Evolutionary conservation across 1,284 basidiomycete species (phyloP), one percentile per base, ranked within the genome.

Genomic region (Boletus mariae): DNA sequence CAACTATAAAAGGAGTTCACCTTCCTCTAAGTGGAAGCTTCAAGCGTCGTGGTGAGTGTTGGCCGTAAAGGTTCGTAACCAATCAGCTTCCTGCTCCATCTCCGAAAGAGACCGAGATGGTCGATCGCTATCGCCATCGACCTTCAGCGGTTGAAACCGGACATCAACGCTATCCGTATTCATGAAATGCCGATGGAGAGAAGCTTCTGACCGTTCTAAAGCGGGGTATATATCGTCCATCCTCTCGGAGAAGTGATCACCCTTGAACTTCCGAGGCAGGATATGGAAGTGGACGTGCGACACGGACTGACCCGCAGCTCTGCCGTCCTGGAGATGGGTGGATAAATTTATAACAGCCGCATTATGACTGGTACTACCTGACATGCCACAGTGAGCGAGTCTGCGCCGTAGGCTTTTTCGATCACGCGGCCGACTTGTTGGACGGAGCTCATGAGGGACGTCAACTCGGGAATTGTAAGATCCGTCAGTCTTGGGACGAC

Each of bases 271-370:
- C 2, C 94, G 82, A 23, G 94, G 94, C 10, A 97, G 73, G 29
- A 96, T 73, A 66, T 96, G 94, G 59, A 96, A 88, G 68, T 97
- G 94, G 23, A 96, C 90, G 64, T 96, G 94, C 0, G 92, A 86
- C 13, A 95, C 84, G 5, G 84, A 85, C 74, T 97, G 94, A 0
- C 93, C 87, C 0, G 92, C 90, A 7, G 87, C 86, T 52, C 78
- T 80, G 6, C 94, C 93, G 66, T 96, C 94, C 90, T 96, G 62
- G n/a, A 44, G 15, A 32, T 11, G n/a, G 35, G 35, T 20, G 42
- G 12, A 40, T 62, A 41, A 56, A 41, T 40, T 17, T 20, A 29
- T 45, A 34, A 26, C 11, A 0, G 35, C 5, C 5, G 15, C 4
- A 29, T n/a, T 4, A 32, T 15, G 3, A 17, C 4, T n/a, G 29